Conservation (phyloP, 192 early-diverging fungal species). For the Coemansia sp. region DNA sequence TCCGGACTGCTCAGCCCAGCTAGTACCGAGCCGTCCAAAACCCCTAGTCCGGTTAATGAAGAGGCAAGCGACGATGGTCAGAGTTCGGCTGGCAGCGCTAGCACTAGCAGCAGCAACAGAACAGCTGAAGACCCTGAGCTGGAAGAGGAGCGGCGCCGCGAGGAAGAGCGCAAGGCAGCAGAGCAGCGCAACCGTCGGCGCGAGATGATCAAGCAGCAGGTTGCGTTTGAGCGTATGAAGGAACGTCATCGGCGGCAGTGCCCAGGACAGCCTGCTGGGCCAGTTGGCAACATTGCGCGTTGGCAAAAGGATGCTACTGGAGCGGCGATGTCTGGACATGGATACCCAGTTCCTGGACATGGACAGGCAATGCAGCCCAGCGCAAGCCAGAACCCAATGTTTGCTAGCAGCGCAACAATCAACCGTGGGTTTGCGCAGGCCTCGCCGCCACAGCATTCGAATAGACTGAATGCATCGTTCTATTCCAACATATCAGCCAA, state of each 20-base stretch:
- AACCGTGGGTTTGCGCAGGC: slow-evolving; percentile 18
- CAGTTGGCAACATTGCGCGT: slow-evolving; percentile 24
- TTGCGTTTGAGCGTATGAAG: slow-evolving; percentile 57
- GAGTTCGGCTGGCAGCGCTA: slow-evolving; percentile 20
- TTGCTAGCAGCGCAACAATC: slow-evolving; percentile 29
- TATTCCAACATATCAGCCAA: slow-evolving; percentile 16
- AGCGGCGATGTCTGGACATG: not conserved
- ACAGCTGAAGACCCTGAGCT: slow-evolving; percentile 21
- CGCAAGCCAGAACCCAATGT: slow-evolving; percentile 11
- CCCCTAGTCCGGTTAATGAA: slow-evolving; percentile 5
- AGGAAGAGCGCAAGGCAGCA: slow-evolving; percentile 49
- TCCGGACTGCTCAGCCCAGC: slow-evolving; percentile 35
- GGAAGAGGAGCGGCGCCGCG: slow-evolving; percentile 45
- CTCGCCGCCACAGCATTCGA: not conserved
- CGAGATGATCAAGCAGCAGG: slow-evolving; percentile 53
- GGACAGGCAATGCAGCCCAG: not conserved
- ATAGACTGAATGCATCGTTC: not conserved
- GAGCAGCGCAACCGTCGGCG: slow-evolving; percentile 50
- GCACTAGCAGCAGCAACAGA: slow-evolving; percentile 23
- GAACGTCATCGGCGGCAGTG: slow-evolving; percentile 50
- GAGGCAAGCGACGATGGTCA: not conserved
- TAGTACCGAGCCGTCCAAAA: slow-evolving; percentile 18
- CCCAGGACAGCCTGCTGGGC: slow-evolving; percentile 18
- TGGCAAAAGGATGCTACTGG: slow-evolving; percentile 41
- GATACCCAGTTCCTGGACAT: not conserved